Evolutionary conservation across 768 basidiomycete species (phyloP).

Genomic region (Pulveroboletus frians): DNA sequence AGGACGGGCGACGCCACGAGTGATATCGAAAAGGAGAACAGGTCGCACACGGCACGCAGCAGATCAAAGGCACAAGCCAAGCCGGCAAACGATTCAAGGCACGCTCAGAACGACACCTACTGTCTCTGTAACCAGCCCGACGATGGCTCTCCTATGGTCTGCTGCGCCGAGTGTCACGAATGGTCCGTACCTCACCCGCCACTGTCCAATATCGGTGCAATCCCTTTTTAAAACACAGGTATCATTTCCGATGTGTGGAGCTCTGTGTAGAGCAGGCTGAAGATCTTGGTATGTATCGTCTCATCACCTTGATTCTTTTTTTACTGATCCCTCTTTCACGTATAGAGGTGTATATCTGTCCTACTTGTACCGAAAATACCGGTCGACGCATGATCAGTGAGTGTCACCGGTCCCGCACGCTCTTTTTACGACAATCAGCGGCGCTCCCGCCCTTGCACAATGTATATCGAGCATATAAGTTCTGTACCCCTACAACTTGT

Average conservation of each 20-base stretch:
- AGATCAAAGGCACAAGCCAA: constrained; percentile 23
- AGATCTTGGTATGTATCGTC: constrained; percentile 63
- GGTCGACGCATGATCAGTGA: constrained; percentile 72
- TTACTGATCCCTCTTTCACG: constrained; percentile 12
- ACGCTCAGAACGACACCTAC: constrained; percentile 21
- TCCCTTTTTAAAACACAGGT: constrained; percentile 46
- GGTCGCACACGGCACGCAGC: constrained; percentile 8
- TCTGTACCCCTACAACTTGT: constrained; percentile 34
- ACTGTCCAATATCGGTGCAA: neutral
- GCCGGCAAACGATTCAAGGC: constrained; percentile 14
- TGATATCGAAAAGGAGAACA: constrained; percentile 32
- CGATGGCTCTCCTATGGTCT: constrained; percentile 79
- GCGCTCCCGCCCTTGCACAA: constrained; percentile 25
- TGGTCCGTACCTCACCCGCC: constrained; percentile 48
- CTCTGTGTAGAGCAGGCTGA: constrained; percentile 61
- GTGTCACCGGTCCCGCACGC: constrained; percentile 41
- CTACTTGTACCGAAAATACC: constrained; percentile 53
- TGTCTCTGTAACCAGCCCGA: constrained; percentile 68
- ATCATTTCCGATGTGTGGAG: constrained; percentile 74
- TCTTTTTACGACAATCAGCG: constrained; percentile 26
- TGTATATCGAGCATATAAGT: constrained; percentile 36
- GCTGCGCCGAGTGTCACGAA: constrained; percentile 63
- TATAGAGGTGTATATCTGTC: constrained; percentile 57
- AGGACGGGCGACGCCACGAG: constrained; percentile 18
- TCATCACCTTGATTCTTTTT: neutral